A percentile compares a stretch with the other conserved stretches of the same genome.
Conservation (phyloP, 441 rosid species). For the Euphorbia schlechtendalii region DNA sequence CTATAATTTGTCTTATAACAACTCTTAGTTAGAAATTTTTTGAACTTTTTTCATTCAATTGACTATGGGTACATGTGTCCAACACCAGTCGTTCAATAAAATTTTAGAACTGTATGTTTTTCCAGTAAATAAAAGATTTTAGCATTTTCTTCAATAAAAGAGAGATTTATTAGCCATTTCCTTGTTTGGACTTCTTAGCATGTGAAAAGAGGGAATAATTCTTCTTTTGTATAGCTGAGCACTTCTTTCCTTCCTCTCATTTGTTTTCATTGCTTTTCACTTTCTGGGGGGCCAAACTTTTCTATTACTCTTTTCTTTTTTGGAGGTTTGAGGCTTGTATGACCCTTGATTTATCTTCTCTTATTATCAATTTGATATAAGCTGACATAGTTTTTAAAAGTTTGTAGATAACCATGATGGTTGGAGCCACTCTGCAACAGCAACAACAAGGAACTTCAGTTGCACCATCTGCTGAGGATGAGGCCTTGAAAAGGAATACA, state of each 20-base stretch:
- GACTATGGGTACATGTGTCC: neutral
- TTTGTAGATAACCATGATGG: slow-evolving; percentile 38
- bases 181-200: neutral
- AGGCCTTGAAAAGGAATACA: slow-evolving; percentile 80
- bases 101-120: neutral
- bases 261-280: neutral
- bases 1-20: neutral
- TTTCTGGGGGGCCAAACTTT: slow-evolving; percentile 17
- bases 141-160: neutral
- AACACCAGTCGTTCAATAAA: too few relatives aligned
- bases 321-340: slow-evolving; percentile 18
- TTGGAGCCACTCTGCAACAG: slow-evolving; percentile 34
- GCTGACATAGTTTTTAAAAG: slow-evolving; percentile 6
- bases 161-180: neutral
- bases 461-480: slow-evolving; percentile 64
- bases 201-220: neutral
- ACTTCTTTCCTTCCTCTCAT: neutral
- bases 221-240: neutral
- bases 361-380: slow-evolving; percentile 22
- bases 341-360: slow-evolving; percentile 1
- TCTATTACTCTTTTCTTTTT: slow-evolving; percentile 5
- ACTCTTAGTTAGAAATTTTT: neutral
- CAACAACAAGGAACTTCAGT: slow-evolving; percentile 27
- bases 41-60: neutral
- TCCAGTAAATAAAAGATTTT: neutral